Evolutionary conservation across 2,329 filamentous ascomycete genomes (phyloP).

Genomic region (Neurospora sp.): DNA sequence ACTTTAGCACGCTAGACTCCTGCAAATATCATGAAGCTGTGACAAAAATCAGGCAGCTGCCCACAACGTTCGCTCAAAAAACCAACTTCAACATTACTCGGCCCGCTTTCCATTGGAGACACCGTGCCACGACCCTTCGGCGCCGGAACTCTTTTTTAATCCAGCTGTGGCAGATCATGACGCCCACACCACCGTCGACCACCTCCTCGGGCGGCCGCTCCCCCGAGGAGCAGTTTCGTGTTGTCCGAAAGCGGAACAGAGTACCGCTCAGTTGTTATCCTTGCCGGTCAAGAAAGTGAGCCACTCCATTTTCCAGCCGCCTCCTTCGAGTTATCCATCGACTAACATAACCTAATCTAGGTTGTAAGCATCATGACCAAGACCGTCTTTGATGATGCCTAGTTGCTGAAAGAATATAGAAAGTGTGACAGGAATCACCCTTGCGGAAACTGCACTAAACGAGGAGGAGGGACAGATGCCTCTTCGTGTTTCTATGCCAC

Average conservation of each 20-base stretch:
- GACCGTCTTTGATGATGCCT: not conserved
- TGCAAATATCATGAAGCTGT: slow-evolving; percentile 38
- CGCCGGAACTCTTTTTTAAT: not conserved
- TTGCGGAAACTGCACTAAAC: slow-evolving; percentile 90
- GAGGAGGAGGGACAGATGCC: slow-evolving; percentile 74
- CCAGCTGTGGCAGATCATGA: slow-evolving; percentile 37
- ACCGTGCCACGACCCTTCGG: not conserved
- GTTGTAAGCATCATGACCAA: slow-evolving; percentile 17
- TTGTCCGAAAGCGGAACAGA: slow-evolving; percentile 85
- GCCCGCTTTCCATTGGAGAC: not conserved
- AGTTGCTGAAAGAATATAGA: slow-evolving; percentile 30
- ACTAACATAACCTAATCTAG: slow-evolving; percentile 25
- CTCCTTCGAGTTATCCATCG: slow-evolving; percentile 5
- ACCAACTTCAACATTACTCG: not conserved
- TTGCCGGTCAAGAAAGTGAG: slow-evolving; percentile 84
- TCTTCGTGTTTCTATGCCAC: slow-evolving; percentile 78
- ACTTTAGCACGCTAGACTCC: not conserved
- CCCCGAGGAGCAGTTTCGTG: slow-evolving; percentile 75
- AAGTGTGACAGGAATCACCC: slow-evolving; percentile 91
- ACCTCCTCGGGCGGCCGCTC: slow-evolving; percentile 68
- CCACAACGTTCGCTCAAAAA: not conserved
- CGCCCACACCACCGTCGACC: slow-evolving; percentile 68
- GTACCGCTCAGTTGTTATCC: slow-evolving; percentile 87
- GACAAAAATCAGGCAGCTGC: slow-evolving; percentile 40
- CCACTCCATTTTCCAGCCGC: not conserved